These are phyloP conservation scores for Lentinula sp. DNA, from an alignment of 768 basidiomycete genomes.

Conservation along the genomic window DNA sequence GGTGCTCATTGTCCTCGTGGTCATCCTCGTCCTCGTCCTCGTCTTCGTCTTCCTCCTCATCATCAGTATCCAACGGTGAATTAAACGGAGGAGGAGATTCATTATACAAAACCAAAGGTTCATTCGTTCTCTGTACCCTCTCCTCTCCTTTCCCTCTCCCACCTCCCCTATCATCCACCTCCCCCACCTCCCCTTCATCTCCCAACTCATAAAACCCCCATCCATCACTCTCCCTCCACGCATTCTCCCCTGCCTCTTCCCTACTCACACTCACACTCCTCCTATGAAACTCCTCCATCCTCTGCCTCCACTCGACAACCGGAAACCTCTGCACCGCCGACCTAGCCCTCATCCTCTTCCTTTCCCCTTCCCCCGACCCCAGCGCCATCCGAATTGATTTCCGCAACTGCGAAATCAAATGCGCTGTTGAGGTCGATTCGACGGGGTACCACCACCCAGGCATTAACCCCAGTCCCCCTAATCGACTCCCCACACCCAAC, in stretches of 20 bases:
- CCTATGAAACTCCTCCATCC: slow-evolving; percentile 91
- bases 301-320: slow-evolving; percentile 95
- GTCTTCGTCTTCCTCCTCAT: no score
- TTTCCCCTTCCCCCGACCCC: slow-evolving; percentile 86
- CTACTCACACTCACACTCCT: slow-evolving; percentile 77
- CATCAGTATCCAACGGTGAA: no score
- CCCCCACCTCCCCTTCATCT: slow-evolving; percentile 38
- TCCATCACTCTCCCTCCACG: slow-evolving; percentile 68
- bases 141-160: no score
- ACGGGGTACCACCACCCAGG: slow-evolving; percentile 99
- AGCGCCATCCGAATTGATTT: slow-evolving; percentile 94
- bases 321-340: slow-evolving; percentile 97
- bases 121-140: no score
- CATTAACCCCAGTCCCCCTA: slow-evolving; percentile 94
- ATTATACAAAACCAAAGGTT: no score
- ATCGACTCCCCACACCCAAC: slow-evolving; percentile 88
- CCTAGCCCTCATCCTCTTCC: slow-evolving; percentile 86
- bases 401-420: slow-evolving; percentile 90
- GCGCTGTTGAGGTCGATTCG: slow-evolving; percentile 85
- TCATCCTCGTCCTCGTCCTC: no score
- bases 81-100: no score
- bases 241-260: slow-evolving; percentile 57
- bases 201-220: slow-evolving; percentile 50
- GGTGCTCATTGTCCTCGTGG: no score
- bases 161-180: no score